Evolutionary conservation across 23 red algal genomes (phyloP).

Genomic region (Gracilaria gracilis): DNA sequence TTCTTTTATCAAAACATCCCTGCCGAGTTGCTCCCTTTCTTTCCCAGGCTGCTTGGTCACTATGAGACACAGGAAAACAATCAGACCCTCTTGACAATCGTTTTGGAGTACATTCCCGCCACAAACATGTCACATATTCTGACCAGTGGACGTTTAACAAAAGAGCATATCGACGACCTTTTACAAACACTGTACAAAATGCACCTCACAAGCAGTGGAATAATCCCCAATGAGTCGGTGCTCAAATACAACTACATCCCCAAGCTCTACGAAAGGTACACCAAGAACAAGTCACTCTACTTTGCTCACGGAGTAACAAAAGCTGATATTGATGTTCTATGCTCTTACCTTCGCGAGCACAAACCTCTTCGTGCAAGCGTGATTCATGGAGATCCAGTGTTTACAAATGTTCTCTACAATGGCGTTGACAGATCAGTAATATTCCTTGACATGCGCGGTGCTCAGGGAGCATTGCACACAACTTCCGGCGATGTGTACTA

Average conservation of each 20-base stretch:
- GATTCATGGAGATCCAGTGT: constrained; percentile 54
- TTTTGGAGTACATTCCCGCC: constrained; percentile 9
- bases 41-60: constrained; percentile 28
- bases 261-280: constrained; percentile 26
- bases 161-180: background rate
- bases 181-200: constrained; percentile 19
- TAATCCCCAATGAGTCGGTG: background rate
- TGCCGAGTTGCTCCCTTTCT: background rate
- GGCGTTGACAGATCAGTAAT: background rate
- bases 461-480: constrained; percentile 8
- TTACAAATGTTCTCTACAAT: constrained; percentile 43
- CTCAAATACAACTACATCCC: constrained; percentile 39
- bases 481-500: constrained; percentile 45
- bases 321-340: constrained; percentile 9
- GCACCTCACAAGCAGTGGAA: background rate
- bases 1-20: constrained; percentile 45
- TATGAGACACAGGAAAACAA: background rate
- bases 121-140: constrained; percentile 26
- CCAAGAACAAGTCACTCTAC: background rate
- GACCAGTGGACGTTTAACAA: constrained; percentile 4
- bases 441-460: constrained; percentile 41
- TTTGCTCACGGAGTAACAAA: constrained; percentile 10
- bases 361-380: background rate
- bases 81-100: background rate
- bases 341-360: constrained; percentile 2